A percentile compares a stretch with the other conserved stretches of the same genome.
Conservation (phyloP, 1,139 yeast genomes). For the Yamadazyma blattariae region DNA sequence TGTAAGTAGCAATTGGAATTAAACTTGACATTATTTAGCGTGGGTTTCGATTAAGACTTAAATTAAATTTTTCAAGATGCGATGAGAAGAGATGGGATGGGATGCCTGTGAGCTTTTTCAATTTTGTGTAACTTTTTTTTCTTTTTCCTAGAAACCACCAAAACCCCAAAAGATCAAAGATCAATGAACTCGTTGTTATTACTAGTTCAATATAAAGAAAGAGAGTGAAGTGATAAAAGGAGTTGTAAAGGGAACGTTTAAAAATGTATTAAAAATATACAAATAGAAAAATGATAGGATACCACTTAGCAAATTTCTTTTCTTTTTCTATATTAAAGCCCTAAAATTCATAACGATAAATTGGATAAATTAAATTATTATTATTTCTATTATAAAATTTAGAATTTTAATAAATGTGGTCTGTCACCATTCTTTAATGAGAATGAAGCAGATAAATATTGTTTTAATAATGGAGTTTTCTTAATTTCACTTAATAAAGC, state of each 20-base stretch:
- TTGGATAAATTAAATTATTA: no score
- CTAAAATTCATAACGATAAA: no score
- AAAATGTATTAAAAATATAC: conserved; percentile 37
- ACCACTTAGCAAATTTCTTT: conserved; percentile 10
- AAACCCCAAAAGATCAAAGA: no score
- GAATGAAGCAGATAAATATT: conserved; percentile 96
- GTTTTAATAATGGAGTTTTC: conserved; percentile 97
- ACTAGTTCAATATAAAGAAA: no score
- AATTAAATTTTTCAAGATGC: conserved; percentile 8
- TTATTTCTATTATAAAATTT: conserved; percentile 39
- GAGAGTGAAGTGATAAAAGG: conserved; percentile 4
- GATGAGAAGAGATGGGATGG: conserved; percentile 14
- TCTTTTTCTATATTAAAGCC: conserved; percentile 7
- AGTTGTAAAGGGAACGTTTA: conserved; percentile 14
- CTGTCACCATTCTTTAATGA: conserved; percentile 98
- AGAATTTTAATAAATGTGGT: conserved; percentile 98
- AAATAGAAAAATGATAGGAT: conserved; percentile 20
- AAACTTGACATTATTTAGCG: conserved; percentile 63
- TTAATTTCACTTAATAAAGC: conserved; percentile 92
- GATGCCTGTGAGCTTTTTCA: no score
- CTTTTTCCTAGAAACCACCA: no score
- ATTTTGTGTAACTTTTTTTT: background rate
- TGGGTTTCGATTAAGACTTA: no score
- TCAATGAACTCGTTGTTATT: no score
- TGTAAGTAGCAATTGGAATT: conserved; percentile 82